phyloP scores from a whole-genome alignment of 1,284 basidiomycete species.

The Melanopsichium pennsylvanicum region DNA sequence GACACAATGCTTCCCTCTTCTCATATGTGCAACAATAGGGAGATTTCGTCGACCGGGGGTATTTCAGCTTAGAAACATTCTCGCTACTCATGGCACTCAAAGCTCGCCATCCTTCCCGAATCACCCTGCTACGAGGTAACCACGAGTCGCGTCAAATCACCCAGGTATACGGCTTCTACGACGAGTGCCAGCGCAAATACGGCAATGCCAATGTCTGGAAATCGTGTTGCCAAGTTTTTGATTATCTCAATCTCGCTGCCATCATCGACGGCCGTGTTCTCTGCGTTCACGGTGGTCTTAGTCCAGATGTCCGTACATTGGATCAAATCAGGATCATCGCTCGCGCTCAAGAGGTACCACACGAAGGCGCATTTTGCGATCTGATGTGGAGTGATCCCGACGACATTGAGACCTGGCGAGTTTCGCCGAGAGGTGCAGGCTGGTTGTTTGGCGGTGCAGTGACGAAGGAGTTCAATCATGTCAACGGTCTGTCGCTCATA shows the following conservation, averaged over 20 bases:
- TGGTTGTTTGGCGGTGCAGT: constrained; percentile 98
- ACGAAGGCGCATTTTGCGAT: constrained; percentile 96
- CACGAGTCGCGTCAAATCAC: constrained; percentile 97
- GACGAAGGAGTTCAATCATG: constrained; percentile 87
- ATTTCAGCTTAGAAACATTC: constrained; percentile 95
- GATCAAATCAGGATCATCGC: constrained; percentile 99
- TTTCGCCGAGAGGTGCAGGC: constrained; percentile 95
- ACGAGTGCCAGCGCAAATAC: constrained; percentile 95
- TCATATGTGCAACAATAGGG: constrained; percentile 71
- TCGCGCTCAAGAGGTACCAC: constrained; percentile 92
- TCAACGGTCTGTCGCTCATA: constrained; percentile 97
- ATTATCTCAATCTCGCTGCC: constrained; percentile 94
- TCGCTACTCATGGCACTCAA: constrained; percentile 88
- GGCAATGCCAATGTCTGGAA: constrained; percentile 91
- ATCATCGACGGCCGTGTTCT: constrained; percentile 98
- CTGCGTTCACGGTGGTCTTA: constrained; percentile 96
- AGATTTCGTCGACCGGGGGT: constrained; percentile 95
- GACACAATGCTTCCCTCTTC: neutral
- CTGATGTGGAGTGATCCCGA: constrained; percentile 99
- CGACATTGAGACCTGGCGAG: constrained; percentile 98
- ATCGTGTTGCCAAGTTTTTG: constrained; percentile 99
- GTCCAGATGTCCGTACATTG: constrained; percentile 96
- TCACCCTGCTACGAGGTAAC: constrained; percentile 90
- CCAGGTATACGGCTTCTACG: constrained; percentile 95
- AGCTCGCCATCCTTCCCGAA: constrained; percentile 89